Base-by-base conservation (phyloP, 139 green algal genomes). In the Penium margaritaceum region DNA sequence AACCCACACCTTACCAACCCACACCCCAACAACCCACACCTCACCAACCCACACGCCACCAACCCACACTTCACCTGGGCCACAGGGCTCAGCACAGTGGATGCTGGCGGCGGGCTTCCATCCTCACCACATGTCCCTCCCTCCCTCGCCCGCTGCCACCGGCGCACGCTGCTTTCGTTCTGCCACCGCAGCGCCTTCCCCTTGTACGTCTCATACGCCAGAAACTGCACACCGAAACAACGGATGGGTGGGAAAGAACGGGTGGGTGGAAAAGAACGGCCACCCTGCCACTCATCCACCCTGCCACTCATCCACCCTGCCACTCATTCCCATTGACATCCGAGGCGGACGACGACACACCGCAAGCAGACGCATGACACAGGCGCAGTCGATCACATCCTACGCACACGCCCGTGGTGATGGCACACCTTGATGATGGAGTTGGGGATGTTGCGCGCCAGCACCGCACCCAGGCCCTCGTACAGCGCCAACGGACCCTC, bases 391-490 rank as follows among this genome's bases (percentile, higher is more conserved):
- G n/a, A n/a, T n/a, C n/a, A n/a, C n/a, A n/a, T n/a, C n/a, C n/a
- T n/a, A n/a, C n/a, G n/a, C n/a, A n/a, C n/a, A n/a, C n/a, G n/a
- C n/a, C n/a, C n/a, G n/a, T n/a, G n/a, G 41, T 51, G 41, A 9
- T 51, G 9, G 57, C 70, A 19, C 29, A 63, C 67, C 74, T 86
- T 86, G 62, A 86, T 77, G 21, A 86, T 44, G 67, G 63, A 81
- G 29, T 86, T 75, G 14, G 81, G 81, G 2, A 86, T 55, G 57
- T 86, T 86, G 38, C 81, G 65, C 33, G 27, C 46, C 19, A 86
- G 74, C 35, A 87, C 82, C n/a, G 82, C 82, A 27, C 21, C 62
- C 77, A 82, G 84, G 17, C 79, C 82, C 5, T 29, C 44, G 53
- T 87, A 86, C 5, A 87, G 70, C 29, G 43, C 30, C 38, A 61